Conservation (phyloP, 805 yeast genomes). For the Kuraishia capsulata region DNA sequence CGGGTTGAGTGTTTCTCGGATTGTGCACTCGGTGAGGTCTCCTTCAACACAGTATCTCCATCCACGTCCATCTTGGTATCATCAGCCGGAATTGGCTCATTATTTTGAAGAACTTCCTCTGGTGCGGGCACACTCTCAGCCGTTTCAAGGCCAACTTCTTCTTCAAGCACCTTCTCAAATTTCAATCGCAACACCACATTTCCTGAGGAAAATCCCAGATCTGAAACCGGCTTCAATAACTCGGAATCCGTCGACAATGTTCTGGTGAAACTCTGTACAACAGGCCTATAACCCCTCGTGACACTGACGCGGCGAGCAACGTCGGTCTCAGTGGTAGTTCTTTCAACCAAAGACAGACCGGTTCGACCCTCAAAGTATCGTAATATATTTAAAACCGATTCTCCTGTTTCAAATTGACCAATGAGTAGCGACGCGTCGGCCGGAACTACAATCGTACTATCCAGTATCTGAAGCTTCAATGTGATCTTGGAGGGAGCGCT, state of each 20-base stretch:
- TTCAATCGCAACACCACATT: conserved; percentile 18
- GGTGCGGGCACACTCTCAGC: too few relatives aligned
- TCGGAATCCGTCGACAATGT: conserved; percentile 10
- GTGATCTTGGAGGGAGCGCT: conserved; percentile 8
- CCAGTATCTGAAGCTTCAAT: conserved; percentile 13
- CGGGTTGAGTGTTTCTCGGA: too few relatives aligned
- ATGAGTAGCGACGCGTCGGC: conserved; percentile 9
- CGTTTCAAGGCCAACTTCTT: too few relatives aligned
- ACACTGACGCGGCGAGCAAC: not conserved
- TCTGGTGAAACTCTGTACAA: conserved; percentile 16
- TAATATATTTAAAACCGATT: conserved; percentile 8
- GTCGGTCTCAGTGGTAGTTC: conserved; percentile 2
- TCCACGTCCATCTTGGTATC: too few relatives aligned
- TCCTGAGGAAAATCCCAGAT: conserved; percentile 17
- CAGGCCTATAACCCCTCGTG: conserved; percentile 9
- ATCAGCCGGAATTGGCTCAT: too few relatives aligned
- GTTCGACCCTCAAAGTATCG: conserved; percentile 7
- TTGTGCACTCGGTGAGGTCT: too few relatives aligned
- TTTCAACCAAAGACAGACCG: conserved; percentile 5
- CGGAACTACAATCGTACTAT: conserved; percentile 2
- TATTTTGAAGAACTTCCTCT: too few relatives aligned
- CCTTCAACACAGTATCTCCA: too few relatives aligned
- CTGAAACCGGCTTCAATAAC: conserved; percentile 11
- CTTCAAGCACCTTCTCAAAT: conserved; percentile 14
- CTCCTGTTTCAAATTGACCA: conserved; percentile 5